Evolutionary conservation across 345 rosid species (phyloP).

Genomic region (Jatropha curcas): DNA sequence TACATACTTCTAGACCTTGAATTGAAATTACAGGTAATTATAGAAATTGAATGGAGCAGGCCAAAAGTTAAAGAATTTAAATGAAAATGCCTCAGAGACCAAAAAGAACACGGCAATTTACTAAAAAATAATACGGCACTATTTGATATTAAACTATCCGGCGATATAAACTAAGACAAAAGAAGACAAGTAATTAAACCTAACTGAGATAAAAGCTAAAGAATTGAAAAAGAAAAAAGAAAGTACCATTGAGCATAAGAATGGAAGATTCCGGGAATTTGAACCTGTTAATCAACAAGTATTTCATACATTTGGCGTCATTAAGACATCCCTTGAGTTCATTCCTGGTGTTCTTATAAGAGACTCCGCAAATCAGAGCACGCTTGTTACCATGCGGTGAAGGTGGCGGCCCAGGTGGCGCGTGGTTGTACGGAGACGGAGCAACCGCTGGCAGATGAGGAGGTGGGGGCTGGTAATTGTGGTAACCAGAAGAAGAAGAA

Average conservation of each 20-base stretch:
- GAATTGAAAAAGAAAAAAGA: not conserved
- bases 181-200: not conserved
- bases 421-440: conserved; percentile 48
- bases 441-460: conserved; percentile 14
- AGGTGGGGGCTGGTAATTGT: conserved; percentile 19
- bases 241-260: conserved; percentile 68
- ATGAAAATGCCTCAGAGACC: too few species aligned
- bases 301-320: conserved; percentile 88
- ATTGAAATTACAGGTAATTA: not conserved
- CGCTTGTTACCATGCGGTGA: conserved; percentile 61
- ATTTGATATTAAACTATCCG: not conserved
- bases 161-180: not conserved
- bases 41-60: too few species aligned
- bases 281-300: conserved; percentile 70
- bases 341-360: conserved; percentile 49
- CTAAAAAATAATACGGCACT: too few species aligned
- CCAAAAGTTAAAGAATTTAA: too few species aligned
- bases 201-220: not conserved
- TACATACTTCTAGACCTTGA: not conserved
- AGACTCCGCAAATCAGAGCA: conserved; percentile 73
- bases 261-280: conserved; percentile 80
- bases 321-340: conserved; percentile 87
- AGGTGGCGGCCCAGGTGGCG: conserved; percentile 55
- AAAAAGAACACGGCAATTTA: not conserved
- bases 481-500: conserved; percentile 15